Conservation (phyloP, 805 yeast genomes). For the Yamadazyma ubonensis region DNA sequence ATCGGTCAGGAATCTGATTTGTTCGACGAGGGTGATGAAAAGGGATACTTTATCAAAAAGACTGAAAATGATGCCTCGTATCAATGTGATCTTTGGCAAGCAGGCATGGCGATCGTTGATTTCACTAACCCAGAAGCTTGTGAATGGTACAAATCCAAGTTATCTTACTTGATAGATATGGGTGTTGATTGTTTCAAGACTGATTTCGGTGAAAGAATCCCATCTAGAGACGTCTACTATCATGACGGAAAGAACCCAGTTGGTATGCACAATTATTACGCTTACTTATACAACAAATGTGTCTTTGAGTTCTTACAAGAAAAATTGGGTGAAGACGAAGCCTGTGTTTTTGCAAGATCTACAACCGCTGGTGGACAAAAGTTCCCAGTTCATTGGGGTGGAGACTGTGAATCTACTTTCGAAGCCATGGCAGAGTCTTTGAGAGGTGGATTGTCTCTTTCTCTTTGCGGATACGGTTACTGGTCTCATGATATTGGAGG, state of each 20-base stretch:
- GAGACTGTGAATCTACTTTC: conserved; percentile 37
- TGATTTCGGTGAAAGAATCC: conserved; percentile 41
- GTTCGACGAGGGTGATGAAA: conserved; percentile 28
- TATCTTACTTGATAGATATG: conserved; percentile 26
- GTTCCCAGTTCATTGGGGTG: conserved; percentile 44
- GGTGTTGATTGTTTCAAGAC: conserved; percentile 40
- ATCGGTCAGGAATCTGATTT: conserved; percentile 35
- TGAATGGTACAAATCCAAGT: conserved; percentile 29
- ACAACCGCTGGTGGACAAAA: conserved; percentile 39
- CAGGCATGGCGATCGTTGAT: conserved; percentile 40
- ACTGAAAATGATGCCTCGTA: conserved; percentile 26
- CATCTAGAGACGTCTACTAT: conserved; percentile 28
- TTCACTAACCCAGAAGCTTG: conserved; percentile 38
- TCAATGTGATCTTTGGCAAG: conserved; percentile 40
- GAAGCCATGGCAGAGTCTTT: conserved; percentile 40
- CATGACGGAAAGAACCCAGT: conserved; percentile 30
- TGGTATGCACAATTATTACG: conserved; percentile 37
- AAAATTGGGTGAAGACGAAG: conserved; percentile 28
- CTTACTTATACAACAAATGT: conserved; percentile 32
- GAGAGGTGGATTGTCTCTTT: conserved; percentile 34
- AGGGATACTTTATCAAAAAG: conserved; percentile 30
- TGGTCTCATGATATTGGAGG: conserved; percentile 44
- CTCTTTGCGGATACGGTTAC: conserved; percentile 34
- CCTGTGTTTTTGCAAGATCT: conserved; percentile 37
- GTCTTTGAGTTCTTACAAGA: conserved; percentile 32